phyloP scores from a whole-genome alignment of 2,329 filamentous ascomycete genomes.

The Coleophoma crateriformis region DNA sequence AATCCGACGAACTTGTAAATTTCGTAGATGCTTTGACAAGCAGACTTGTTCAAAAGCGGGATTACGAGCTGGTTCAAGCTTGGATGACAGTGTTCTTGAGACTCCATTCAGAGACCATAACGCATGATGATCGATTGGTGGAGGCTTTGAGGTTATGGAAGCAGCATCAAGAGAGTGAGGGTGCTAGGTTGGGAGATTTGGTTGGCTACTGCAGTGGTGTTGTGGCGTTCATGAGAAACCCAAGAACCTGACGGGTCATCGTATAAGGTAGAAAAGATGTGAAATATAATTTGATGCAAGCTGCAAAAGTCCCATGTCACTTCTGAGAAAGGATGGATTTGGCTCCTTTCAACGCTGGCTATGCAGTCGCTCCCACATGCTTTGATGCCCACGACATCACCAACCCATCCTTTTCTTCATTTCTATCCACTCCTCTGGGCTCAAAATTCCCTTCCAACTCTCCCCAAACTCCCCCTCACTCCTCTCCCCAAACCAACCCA shows the following conservation, averaged over 20 bases:
- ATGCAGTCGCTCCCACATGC: too few species aligned
- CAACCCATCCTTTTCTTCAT: not conserved
- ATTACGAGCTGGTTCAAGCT: constrained; percentile 91
- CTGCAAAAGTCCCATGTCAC: too few species aligned
- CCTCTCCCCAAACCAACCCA: not conserved
- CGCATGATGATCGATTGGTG: constrained; percentile 40
- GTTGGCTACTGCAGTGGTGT: constrained; percentile 88
- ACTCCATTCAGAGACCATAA: constrained; percentile 63
- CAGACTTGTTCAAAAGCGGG: constrained; percentile 61
- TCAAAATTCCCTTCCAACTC: not conserved
- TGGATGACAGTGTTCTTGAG: constrained; percentile 96
- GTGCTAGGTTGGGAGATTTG: constrained; percentile 63
- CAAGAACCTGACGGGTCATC: constrained; percentile 21
- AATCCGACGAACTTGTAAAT: constrained; percentile 64
- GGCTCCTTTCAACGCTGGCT: too few species aligned
- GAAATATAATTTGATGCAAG: too few species aligned
- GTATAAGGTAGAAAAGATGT: too few species aligned
- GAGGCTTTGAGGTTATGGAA: constrained; percentile 65
- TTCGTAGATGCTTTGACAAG: constrained; percentile 80
- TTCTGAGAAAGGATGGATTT: too few species aligned
- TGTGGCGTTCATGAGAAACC: constrained; percentile 69
- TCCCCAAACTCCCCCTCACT: not conserved
- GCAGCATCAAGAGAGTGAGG: constrained; percentile 65
- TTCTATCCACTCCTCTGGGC: not conserved
- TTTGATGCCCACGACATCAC: not conserved